phyloP scores from a whole-genome alignment of 164 flowering plant genomes.

The Kingdonia uniflora region DNA sequence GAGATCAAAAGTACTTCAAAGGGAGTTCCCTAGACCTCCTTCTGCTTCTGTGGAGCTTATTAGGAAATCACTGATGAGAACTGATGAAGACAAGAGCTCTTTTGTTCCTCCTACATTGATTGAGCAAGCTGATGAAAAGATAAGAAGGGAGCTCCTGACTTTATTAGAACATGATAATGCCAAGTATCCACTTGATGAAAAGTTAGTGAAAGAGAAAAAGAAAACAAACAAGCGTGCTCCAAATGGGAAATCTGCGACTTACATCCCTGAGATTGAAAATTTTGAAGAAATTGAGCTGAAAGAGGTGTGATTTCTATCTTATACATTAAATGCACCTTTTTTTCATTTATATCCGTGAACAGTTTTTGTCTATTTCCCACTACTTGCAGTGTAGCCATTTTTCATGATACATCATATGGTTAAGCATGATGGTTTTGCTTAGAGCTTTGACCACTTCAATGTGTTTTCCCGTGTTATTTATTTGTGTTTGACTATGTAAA shows the following conservation, averaged over 20 bases:
- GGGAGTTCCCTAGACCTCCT: conserved; percentile 97
- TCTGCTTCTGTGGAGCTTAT: conserved; percentile 73
- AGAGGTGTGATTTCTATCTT: conserved; percentile 35
- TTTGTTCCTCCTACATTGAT: conserved; percentile 83
- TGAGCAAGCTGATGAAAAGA: conserved; percentile 93
- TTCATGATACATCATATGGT: no score
- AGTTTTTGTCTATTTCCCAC: no score
- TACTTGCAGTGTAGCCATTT: no score
- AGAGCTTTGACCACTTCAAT: no score
- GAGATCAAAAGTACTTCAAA: conserved; percentile 94
- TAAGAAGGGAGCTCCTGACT: conserved; percentile 70
- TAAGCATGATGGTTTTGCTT: no score
- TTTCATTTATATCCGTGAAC: no score
- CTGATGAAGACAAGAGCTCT: conserved; percentile 90
- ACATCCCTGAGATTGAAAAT: conserved; percentile 67
- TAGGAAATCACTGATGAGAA: conserved; percentile 53
- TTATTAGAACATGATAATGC: conserved; percentile 93
- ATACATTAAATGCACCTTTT: not conserved
- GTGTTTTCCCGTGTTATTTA: no score
- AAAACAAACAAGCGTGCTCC: conserved; percentile 59
- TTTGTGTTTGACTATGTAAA: no score
- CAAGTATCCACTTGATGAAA: conserved; percentile 86
- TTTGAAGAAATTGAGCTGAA: conserved; percentile 61
- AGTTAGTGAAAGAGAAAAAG: conserved; percentile 59
- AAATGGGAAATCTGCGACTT: conserved; percentile 32